Evolutionary conservation across 75 land plant genomes (phyloP).

Genomic region (Selaginella moellendorffii): DNA sequence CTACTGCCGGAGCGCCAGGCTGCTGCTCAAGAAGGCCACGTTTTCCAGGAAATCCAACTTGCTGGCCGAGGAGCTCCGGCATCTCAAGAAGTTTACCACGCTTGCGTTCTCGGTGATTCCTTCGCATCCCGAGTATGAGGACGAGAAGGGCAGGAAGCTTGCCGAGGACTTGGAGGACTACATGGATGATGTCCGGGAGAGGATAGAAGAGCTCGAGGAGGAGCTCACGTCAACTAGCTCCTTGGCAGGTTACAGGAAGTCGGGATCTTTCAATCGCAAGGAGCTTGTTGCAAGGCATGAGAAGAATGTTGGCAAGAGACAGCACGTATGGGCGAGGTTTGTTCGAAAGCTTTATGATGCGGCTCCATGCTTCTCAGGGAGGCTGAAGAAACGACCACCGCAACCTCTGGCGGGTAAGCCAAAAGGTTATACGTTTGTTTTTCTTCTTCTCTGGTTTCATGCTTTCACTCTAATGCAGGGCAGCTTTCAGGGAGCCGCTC

Average conservation of each 20-base stretch:
- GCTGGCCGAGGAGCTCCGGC: slow-evolving; percentile 20
- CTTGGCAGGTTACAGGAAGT: background rate
- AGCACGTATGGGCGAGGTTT: background rate
- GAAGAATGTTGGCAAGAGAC: background rate
- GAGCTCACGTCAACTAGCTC: background rate
- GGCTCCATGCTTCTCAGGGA: background rate
- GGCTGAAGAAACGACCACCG: background rate
- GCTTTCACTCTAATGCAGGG: no score
- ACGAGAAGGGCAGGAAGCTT: slow-evolving; percentile 17
- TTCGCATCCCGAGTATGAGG: slow-evolving; percentile 18
- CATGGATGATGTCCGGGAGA: slow-evolving; percentile 11
- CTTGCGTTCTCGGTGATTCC: slow-evolving; percentile 19
- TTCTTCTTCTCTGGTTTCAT: no score
- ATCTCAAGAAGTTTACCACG: slow-evolving; percentile 18
- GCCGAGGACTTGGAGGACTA: slow-evolving; percentile 17
- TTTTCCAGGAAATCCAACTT: slow-evolving; percentile 14
- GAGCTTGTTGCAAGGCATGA: background rate
- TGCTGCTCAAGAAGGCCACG: slow-evolving; percentile 19
- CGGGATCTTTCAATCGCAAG: background rate
- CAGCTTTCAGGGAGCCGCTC: no score
- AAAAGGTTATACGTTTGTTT: no score
- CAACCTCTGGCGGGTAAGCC: background rate
- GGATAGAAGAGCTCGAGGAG: slow-evolving; percentile 22
- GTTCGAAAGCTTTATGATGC: background rate
- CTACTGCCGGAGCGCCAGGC: slow-evolving; percentile 33